Base-by-base conservation (phyloP, 192 early-diverging fungal genomes). In the Podila horticola region DNA sequence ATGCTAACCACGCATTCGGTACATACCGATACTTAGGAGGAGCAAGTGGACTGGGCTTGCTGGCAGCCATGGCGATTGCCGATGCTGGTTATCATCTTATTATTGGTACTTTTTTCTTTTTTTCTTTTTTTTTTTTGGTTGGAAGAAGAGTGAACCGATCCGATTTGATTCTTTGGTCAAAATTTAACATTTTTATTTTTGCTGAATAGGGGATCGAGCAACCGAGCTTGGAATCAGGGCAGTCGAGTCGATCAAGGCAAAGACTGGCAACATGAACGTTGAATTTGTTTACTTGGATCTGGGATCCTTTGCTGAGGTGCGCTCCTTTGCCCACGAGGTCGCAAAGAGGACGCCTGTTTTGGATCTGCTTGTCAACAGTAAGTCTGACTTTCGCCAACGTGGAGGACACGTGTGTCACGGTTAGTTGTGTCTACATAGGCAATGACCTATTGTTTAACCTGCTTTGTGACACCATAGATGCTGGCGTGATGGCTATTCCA, bases 301-400 rank as follows among this genome's bases (percentile, higher is more conserved):
- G 3, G 70, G 71, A 24, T 81, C 77, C 10, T 69, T 81, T 66
- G 68, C 72, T 17, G 71, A 72, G 1, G 52, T 81, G 17, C 71
- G 63, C 17, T 17, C 36, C 3, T 81, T 81, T 66, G 66, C 57
- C 2, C 11, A 58, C 26, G 67, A 73, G 17, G 57, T 81, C 24
- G 9, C 20, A 2, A 29, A 19, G 12, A 65, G 77, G 13, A 69
- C 71, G 0, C 12, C 38, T 8, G 49, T 38, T 26, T 24, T 81
- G 41, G 77, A 81, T 22, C 63, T 81, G 15, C 71, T 81, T 30
- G 41, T 81, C 55, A 81, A 73, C 58, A 81, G 77, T 81, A 72
- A 26, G 65, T n/a, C 20, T 49, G 29, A 34, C n/a, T 31, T 66
- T 36, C 26, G 20, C 36, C 17, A 26, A 50, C 6, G 55, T 24